Conservation (phyloP, 1,284 basidiomycete species). For the Cryptococcus sp. region DNA sequence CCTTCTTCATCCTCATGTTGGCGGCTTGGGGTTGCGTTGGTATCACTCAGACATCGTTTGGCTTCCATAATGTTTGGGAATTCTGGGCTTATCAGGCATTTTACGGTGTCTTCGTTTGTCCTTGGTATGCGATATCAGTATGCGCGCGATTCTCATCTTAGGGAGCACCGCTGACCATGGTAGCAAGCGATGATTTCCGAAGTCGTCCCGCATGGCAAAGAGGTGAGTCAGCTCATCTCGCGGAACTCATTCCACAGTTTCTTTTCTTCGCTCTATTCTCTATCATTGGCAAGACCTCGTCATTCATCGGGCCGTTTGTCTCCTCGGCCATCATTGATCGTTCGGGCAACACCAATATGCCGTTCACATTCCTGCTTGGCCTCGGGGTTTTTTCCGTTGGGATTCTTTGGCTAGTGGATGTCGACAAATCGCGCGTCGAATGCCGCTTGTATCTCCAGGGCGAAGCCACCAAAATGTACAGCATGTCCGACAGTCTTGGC, state of each 20-base stretch:
- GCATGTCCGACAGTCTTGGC: too few species aligned
- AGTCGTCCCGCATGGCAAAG: constrained; percentile 59
- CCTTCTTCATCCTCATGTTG: constrained; percentile 38
- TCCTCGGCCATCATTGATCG: constrained; percentile 50
- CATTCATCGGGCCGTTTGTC: constrained; percentile 75
- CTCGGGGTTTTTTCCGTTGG: constrained; percentile 61
- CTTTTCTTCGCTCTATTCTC: constrained; percentile 38
- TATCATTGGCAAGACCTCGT: constrained; percentile 55
- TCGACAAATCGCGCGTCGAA: constrained; percentile 52
- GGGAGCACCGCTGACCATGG: constrained; percentile 7
- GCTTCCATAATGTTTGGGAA: constrained; percentile 79
- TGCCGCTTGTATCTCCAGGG: constrained; percentile 42
- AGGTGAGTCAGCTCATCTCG: constrained; percentile 19
- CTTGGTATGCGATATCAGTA: constrained; percentile 68
- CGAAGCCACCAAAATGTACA: constrained; percentile 35
- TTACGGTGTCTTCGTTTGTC: constrained; percentile 76
- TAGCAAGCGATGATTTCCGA: constrained; percentile 82
- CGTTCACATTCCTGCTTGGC: constrained; percentile 77
- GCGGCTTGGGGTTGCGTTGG: constrained; percentile 74
- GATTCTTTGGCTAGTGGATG: constrained; percentile 70
- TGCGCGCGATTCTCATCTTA: constrained; percentile 7
- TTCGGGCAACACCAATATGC: constrained; percentile 70
- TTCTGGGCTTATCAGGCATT: constrained; percentile 77
- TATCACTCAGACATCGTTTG: constrained; percentile 70
- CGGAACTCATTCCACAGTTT: constrained; percentile 58